These are phyloP conservation scores for Thielaviopsis populi DNA, from an alignment of 2,329 filamentous ascomycete genomes.

Conservation along the genomic window DNA sequence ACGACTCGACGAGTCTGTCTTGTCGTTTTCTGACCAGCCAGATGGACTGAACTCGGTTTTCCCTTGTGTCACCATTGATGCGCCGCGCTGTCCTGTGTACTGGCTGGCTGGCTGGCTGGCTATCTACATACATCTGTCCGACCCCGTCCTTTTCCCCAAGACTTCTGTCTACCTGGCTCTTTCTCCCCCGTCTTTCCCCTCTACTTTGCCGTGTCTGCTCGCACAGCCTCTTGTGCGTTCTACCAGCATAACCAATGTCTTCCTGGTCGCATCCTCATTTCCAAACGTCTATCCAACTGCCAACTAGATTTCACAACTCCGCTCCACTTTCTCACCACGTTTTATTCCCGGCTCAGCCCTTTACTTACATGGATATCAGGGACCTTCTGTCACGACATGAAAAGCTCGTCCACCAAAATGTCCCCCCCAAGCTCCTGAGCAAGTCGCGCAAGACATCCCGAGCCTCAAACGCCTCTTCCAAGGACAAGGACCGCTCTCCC, in stretches of 20 bases:
- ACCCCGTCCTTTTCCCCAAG: not conserved
- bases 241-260: not conserved
- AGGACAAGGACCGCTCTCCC: conserved; percentile 1
- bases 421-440: conserved; percentile 17
- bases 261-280: not conserved
- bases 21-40: not conserved
- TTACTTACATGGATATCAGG: conserved; percentile 47
- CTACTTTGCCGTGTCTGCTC: not conserved
- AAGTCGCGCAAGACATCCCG: conserved; percentile 38
- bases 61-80: not conserved
- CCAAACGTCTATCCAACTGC: not conserved
- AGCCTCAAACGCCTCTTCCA: not conserved
- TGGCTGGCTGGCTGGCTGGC: not conserved
- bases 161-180: not conserved
- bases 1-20: not conserved
- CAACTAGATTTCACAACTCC: not conserved
- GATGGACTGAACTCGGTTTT: not conserved
- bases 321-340: not conserved
- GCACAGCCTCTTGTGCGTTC: not conserved
- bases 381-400: conserved; percentile 49
- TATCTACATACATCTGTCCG: not conserved
- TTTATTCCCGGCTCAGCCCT: not conserved
- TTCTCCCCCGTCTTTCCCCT: not conserved
- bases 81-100: not conserved
- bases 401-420: conserved; percentile 47